These are phyloP conservation scores for Xerocomus amazonicus DNA, from an alignment of 1,284 basidiomycete species.

Conservation along the genomic window DNA sequence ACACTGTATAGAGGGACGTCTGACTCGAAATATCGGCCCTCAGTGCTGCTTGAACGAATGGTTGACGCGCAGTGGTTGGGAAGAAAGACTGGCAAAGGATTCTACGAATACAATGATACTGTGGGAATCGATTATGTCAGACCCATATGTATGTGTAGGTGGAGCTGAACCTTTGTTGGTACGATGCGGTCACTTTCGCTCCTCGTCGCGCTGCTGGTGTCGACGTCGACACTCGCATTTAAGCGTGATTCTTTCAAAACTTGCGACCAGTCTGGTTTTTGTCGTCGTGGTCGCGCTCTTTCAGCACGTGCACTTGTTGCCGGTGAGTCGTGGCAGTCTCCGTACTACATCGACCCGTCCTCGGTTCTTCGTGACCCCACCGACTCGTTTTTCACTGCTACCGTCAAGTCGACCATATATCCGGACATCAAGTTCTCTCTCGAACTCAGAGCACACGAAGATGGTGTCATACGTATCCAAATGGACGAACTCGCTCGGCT, in stretches of 20 bases:
- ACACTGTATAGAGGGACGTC: slow-evolving; percentile 86
- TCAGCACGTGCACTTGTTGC: slow-evolving; percentile 63
- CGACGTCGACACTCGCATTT: slow-evolving; percentile 46
- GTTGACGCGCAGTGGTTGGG: slow-evolving; percentile 95
- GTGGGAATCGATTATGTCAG: slow-evolving; percentile 21
- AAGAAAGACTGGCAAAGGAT: slow-evolving; percentile 87
- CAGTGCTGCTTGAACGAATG: slow-evolving; percentile 88
- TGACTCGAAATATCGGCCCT: slow-evolving; percentile 97
- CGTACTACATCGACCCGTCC: slow-evolving; percentile 70
- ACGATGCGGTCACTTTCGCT: slow-evolving; percentile 24
- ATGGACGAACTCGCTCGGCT: slow-evolving; percentile 83
- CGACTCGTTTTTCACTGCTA: slow-evolving; percentile 64
- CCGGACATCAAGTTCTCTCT: slow-evolving; percentile 79
- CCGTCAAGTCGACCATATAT: slow-evolving; percentile 75
- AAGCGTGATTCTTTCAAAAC: slow-evolving; percentile 87
- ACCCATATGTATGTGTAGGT: not conserved
- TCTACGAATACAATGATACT: slow-evolving; percentile 65
- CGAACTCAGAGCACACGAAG: slow-evolving; percentile 76
- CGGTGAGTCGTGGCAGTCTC: slow-evolving; percentile 67
- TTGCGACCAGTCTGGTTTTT: slow-evolving; percentile 88
- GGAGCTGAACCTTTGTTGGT: not conserved
- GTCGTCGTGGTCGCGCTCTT: slow-evolving; percentile 81
- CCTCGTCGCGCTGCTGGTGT: slow-evolving; percentile 28
- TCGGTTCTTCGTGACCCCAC: slow-evolving; percentile 49
- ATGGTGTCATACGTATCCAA: slow-evolving; percentile 80